These are phyloP conservation scores for Ophiocordyceps unilateralis DNA, from an alignment of 2,329 filamentous ascomycete genomes.

Conservation along the genomic window DNA sequence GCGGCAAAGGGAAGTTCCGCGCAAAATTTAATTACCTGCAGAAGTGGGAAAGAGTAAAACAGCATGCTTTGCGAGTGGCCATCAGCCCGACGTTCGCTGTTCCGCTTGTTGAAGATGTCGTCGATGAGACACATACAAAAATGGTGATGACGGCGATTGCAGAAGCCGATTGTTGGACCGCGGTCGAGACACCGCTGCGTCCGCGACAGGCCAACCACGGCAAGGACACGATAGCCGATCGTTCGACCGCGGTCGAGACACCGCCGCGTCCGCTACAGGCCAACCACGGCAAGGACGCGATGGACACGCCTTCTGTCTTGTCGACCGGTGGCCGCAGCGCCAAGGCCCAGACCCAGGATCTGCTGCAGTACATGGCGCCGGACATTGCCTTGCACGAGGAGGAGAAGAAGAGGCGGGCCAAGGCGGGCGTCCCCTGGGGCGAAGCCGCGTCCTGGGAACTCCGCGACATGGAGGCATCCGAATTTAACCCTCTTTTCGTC, in stretches of 20 bases:
- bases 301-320: conserved; percentile 53
- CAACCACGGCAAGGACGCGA: conserved; percentile 55
- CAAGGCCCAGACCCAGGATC: conserved; percentile 67
- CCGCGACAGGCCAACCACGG: conserved; percentile 32
- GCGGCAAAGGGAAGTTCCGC: conserved; percentile 25
- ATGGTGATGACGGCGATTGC: too few species aligned
- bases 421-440: conserved; percentile 36
- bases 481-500: too few species aligned
- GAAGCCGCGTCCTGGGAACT: too few species aligned
- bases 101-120: conserved; percentile 22
- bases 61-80: conserved; percentile 33
- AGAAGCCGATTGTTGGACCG: background rate
- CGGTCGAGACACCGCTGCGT: conserved; percentile 22
- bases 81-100: conserved; percentile 37
- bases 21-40: conserved; percentile 21
- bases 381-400: conserved; percentile 88
- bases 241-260: conserved; percentile 15
- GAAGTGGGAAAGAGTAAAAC: conserved; percentile 22
- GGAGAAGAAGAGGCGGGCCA: conserved; percentile 60
- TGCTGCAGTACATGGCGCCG: conserved; percentile 57
- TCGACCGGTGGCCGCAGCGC: conserved; percentile 68
- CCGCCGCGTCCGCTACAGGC: conserved; percentile 25
- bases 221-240: conserved; percentile 69
- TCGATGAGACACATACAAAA: conserved; percentile 4
- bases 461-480: too few species aligned